Evolutionary conservation across 352 stramenopile genomes (phyloP).

Genomic region (Phytophthora macrochlamydospora): DNA sequence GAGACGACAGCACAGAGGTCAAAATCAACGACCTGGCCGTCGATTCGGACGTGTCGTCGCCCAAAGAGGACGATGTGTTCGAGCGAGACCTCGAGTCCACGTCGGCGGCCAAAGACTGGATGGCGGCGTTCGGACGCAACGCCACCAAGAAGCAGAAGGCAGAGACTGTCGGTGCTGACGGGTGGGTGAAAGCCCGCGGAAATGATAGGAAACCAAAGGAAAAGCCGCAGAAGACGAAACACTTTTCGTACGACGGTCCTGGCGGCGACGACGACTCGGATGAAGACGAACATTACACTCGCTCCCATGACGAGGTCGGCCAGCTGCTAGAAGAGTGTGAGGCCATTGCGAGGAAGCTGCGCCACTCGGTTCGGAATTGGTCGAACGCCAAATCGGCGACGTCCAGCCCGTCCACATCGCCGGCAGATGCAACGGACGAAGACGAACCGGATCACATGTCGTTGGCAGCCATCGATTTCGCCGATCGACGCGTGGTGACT

Average conservation of each 20-base stretch:
- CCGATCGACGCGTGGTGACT: constrained; percentile 54
- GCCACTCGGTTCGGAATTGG: constrained; percentile 66
- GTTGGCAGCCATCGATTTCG: constrained; percentile 50
- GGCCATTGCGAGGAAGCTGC: constrained; percentile 62
- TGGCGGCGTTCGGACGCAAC: constrained; percentile 55
- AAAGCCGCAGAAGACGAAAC: constrained; percentile 1
- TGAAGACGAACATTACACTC: constrained; percentile 56
- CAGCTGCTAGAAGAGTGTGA: constrained; percentile 71
- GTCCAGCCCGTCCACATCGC: constrained; percentile 29
- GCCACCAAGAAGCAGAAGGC: constrained; percentile 33
- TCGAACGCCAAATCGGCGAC: constrained; percentile 43
- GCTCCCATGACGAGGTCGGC: constrained; percentile 74
- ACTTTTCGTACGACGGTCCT: constrained; percentile 12
- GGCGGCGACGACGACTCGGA: constrained; percentile 41
- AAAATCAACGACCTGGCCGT: constrained; percentile 29
- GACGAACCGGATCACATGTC: constrained; percentile 66
- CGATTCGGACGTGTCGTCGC: constrained; percentile 56
- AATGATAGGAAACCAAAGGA: constrained; percentile 9
- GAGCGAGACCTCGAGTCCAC: constrained; percentile 32
- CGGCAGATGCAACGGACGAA: constrained; percentile 42
- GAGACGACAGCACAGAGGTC: constrained; percentile 14
- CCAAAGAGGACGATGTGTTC: constrained; percentile 30
- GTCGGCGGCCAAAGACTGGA: constrained; percentile 56
- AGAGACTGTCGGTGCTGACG: constrained; percentile 4
- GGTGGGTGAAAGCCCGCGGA: constrained; percentile 18